Base-by-base conservation (phyloP, 352 stramenopile species). In the Thalassiosira oceanica region DNA sequence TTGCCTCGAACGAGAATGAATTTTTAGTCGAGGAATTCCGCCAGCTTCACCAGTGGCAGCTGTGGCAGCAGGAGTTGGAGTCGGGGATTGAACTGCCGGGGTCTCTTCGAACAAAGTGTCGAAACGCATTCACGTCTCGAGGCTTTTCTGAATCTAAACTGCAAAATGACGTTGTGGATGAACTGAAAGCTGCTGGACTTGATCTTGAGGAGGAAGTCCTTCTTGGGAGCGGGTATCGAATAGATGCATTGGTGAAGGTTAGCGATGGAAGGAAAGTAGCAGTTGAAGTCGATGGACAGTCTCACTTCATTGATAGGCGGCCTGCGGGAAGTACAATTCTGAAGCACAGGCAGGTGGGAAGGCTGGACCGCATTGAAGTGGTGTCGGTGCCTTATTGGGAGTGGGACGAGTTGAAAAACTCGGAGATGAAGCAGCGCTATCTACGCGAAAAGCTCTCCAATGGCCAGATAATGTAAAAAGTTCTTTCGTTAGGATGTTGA, bases 301-400 rank as follows among this genome's bases (percentile, higher is more conserved):
- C 26, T 43, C 49, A 58, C n/a, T 58, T 58, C 39, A 20, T 58
- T 29, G 49, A 16, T 15, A 45, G 4, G 15, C 21, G 39, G 31
- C 20, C 13, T 24, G 45, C 20, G 10, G 49, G 49, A 15, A 58
- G 29, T 29, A 58, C 49, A 10, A 58, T 58, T 20, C 20, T 76
- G 42, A 76, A 76, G 39, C 49, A 42, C 13, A 56, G 56, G 23
- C 65, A 58, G 37, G 51, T 70, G 36, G 16, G 26, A 6, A 41
- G 24, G 0, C 16, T 77, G 27, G 66, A 77, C 48, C 23, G 28
- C 18, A 71, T 77, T 39, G 15, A 15, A 20, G n/a, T 77, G 10
- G 35, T 71, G 10, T 71, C 36, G 18, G 20, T 77, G n/a, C 66
- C 66, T 1, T 71, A 71, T 29, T 77, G 57, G 57, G 66, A 77